Evolutionary conservation across 1,284 basidiomycete genomes (phyloP).

Genomic region (Ustilago nuda): DNA sequence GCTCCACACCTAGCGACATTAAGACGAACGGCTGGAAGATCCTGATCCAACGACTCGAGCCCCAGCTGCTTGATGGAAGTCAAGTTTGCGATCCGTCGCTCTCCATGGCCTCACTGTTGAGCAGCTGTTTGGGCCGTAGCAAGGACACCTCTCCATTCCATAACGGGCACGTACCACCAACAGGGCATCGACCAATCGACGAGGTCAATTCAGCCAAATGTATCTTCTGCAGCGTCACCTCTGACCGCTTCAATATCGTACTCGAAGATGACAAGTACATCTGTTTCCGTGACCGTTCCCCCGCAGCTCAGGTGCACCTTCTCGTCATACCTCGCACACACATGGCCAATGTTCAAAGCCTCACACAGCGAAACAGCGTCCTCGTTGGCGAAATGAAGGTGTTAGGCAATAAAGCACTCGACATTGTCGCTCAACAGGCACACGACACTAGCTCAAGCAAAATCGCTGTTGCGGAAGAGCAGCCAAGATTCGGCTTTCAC

Average conservation of each 20-base stretch:
- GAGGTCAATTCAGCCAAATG: slow-evolving; percentile 67
- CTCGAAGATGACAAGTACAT: slow-evolving; percentile 76
- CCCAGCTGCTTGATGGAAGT: neutral
- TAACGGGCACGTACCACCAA: neutral
- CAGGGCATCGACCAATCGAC: slow-evolving; percentile 33
- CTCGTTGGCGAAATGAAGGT: slow-evolving; percentile 75
- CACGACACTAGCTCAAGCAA: slow-evolving; percentile 18
- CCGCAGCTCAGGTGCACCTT: slow-evolving; percentile 76
- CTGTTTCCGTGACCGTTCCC: slow-evolving; percentile 77
- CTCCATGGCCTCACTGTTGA: slow-evolving; percentile 26
- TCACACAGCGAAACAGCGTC: slow-evolving; percentile 65
- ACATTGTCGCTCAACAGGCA: slow-evolving; percentile 52
- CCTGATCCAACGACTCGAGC: neutral
- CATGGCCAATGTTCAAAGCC: slow-evolving; percentile 71
- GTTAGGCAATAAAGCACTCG: slow-evolving; percentile 75
- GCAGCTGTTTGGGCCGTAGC: slow-evolving; percentile 29
- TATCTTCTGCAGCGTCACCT: slow-evolving; percentile 75
- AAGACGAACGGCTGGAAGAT: neutral
- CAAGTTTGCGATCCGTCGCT: neutral
- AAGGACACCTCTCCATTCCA: neutral
- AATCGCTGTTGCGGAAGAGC: neutral
- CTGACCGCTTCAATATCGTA: slow-evolving; percentile 75
- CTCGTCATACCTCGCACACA: slow-evolving; percentile 77
- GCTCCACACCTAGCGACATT: neutral
- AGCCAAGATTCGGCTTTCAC: slow-evolving; percentile 60